Evolutionary conservation across 2,329 filamentous ascomycete genomes (phyloP), one percentile per base, ranked within the genome.

Genomic region (Aspergillus piperis): DNA sequence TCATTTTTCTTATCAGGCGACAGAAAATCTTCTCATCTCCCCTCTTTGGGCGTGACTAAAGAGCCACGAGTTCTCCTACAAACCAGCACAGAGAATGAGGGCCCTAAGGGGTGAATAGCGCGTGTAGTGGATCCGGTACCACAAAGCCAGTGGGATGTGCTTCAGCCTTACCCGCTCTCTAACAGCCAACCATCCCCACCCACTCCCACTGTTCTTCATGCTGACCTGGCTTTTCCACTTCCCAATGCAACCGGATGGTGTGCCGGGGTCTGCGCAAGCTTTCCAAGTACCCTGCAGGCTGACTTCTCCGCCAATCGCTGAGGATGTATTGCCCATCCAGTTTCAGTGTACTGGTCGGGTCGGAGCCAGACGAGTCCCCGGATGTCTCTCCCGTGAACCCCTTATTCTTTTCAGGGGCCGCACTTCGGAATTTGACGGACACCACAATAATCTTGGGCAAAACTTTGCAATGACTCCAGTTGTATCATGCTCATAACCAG

Each of bases 161-260:
- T 55, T 55, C 53, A 55, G 53, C 53, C 53, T 55, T 55, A 55
- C 53, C 53, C 53, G 53, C 53, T 44, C 53, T 11, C 53, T 32
- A 47, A 55, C 53, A 47, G 53, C 42, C 39, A 32, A 6, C n/a
- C 25, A 15, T 55, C 53, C 36, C 47, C 47, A 50, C 47, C n/a
- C 8, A 3, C 25, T 27, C 47, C 25, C n/a, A 36, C 32, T 36
- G 32, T 36, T 13, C 41, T 11, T 21, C 17, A 21, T 44, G 17
- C 41, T 44, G 41, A 17, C 41, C 41, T 21, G n/a, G 41, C 39
- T 19, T 42, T n/a, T 10, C 39, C 21, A 21, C 5, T 11, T 13
- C 17, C 41, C 8, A n/a, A 44, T 44, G 21, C 41, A 21, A 21
- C 17, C 21, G 41, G 41, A 11, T 49, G 15, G 47, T 15, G 7